phyloP scores from a whole-genome alignment of 2,329 filamentous ascomycete genomes.

The Claviceps pusilla region DNA sequence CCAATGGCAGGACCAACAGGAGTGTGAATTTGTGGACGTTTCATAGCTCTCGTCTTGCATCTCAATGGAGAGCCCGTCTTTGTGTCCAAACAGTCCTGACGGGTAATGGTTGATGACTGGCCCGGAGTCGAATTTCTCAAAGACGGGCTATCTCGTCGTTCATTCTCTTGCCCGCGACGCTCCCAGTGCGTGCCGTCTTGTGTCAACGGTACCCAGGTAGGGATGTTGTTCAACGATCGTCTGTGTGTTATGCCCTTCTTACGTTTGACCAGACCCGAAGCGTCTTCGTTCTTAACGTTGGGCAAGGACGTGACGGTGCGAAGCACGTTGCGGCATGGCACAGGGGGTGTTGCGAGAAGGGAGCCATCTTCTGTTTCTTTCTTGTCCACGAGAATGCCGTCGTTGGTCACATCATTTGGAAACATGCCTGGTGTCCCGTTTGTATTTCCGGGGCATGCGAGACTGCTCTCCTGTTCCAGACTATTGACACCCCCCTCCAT shows the following conservation, averaged over 20 bases:
- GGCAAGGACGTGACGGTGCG: background rate
- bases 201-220: constrained; percentile 6
- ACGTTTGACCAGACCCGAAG: background rate
- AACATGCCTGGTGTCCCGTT: background rate
- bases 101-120: constrained; percentile 8
- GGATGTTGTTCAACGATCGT: constrained; percentile 14
- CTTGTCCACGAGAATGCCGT: background rate
- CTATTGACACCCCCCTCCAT: background rate
- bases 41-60: constrained; percentile 1
- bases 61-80: constrained; percentile 10
- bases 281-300: background rate
- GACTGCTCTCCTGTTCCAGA: background rate
- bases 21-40: background rate
- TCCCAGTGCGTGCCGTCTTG: constrained; percentile 10
- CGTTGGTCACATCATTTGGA: background rate
- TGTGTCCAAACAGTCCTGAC: constrained; percentile 9
- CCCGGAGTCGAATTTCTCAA: constrained; percentile 18
- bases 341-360: background rate
- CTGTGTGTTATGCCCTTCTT: constrained; percentile 9
- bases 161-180: constrained; percentile 10
- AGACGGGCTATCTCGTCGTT: constrained; percentile 9
- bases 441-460: background rate
- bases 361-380: background rate
- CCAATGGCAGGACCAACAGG: background rate
- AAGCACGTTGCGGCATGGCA: constrained; percentile 1